Conservation (phyloP, 2,329 filamentous ascomycete genomes). For the Nothophoma quercina region DNA sequence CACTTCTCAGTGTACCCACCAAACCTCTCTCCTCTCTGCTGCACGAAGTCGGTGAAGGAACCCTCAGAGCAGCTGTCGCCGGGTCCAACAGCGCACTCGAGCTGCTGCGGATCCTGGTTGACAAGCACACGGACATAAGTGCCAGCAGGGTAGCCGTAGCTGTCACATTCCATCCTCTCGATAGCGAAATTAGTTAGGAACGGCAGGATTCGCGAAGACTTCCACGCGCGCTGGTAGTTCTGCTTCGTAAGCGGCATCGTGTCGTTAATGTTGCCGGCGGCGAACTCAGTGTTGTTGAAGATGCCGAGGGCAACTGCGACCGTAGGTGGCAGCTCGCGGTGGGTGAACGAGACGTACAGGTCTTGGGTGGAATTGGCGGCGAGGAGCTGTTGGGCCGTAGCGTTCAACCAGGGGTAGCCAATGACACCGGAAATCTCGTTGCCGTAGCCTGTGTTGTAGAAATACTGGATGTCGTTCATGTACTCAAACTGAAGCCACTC, state of each 20-base stretch:
- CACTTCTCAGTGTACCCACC: constrained; percentile 55
- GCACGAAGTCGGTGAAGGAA: constrained; percentile 54
- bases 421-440: constrained; percentile 64
- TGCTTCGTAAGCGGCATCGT: constrained; percentile 70
- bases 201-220: constrained; percentile 67
- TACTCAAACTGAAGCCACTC: constrained; percentile 75
- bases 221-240: constrained; percentile 70
- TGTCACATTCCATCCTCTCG: constrained; percentile 70
- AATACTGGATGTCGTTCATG: constrained; percentile 68
- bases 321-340: constrained; percentile 72
- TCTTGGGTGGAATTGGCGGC: constrained; percentile 60
- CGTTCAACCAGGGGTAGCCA: constrained; percentile 72
- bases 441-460: constrained; percentile 72
- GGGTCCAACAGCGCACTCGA: constrained; percentile 60
- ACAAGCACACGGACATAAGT: constrained; percentile 62
- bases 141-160: constrained; percentile 60
- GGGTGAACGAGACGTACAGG: constrained; percentile 72
- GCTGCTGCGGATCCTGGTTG: constrained; percentile 59
- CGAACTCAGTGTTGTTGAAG: constrained; percentile 71
- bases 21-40: constrained; percentile 52
- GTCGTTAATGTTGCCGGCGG: constrained; percentile 62
- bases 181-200: constrained; percentile 73
- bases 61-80: constrained; percentile 58
- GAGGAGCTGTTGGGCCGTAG: constrained; percentile 62
- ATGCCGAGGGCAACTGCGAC: constrained; percentile 72